Base-by-base conservation (phyloP, 2,329 filamentous ascomycete species). In the Blastomyces emzantsi region DNA sequence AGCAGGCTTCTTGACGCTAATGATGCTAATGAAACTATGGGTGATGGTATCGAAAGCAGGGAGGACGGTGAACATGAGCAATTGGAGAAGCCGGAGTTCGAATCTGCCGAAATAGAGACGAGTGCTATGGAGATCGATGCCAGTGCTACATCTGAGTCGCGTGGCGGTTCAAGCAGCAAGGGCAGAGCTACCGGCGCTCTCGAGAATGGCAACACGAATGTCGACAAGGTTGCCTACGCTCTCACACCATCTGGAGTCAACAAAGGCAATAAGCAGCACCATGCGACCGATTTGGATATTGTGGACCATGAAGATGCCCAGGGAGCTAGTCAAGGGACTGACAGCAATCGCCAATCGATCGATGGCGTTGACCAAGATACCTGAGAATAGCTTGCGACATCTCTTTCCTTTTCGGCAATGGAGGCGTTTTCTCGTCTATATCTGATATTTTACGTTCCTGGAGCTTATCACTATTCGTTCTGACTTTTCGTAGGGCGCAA, bases 21-120 rank as follows among this genome's bases (percentile, higher is more conserved):
- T 0, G 71, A 68, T 43, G 66, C 68, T 7, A 71, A 73, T n/a
- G 67, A 69, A 8, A 62, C 67, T 22, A 67, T 66, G 15, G 63
- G 55, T 2, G 67, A 72, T 13, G 65, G 74, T 63, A 71, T 70
- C 2, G 19, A 72, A 41, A 70, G 69, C 30, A 33, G 22, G 17
- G 64, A 66, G 17, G 56, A 17, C 19, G 55, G 28, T 8, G 61
- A 57, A 62, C 17, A 36, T 28, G 61, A 62, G 11, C 51, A 60
- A 3, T 22, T 60, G 25, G 41, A 22, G 33, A 60, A n/a, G 41
- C 8, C 41, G 17, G 43, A n/a, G 17, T 2, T 17, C 33, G 22
- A 33, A 33, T 30, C 57, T n/a, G 15, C 57, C 17, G 41, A 47
- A 15, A 17, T 30, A 13, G 41, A 60, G n/a, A n/a, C 43, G 9